These are phyloP conservation scores for Hebeloma cylindrosporum DNA, from an alignment of 768 basidiomycete genomes.

Conservation along the genomic window DNA sequence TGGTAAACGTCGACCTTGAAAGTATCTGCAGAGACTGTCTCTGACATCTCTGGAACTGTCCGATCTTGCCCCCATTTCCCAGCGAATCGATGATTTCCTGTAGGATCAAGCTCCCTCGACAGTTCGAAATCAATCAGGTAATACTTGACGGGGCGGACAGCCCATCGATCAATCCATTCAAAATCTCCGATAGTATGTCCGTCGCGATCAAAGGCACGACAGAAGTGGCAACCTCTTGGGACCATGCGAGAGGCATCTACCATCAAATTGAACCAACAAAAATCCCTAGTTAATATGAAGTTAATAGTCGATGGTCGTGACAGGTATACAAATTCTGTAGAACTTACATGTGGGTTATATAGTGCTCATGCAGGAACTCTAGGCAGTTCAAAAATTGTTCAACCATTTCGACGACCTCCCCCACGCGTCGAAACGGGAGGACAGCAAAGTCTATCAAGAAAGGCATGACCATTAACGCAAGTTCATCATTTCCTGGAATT, in stretches of 20 bases:
- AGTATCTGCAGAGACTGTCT: conserved; percentile 20
- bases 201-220: background rate
- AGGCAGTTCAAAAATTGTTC: too few relatives aligned
- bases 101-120: conserved; percentile 2
- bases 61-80: conserved; percentile 22
- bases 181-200: background rate
- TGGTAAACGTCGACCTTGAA: conserved; percentile 31
- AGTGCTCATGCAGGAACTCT: too few relatives aligned
- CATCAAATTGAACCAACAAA: too few relatives aligned
- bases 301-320: too few relatives aligned
- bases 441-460: background rate
- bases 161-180: conserved; percentile 18
- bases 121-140: conserved; percentile 31
- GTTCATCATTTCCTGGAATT: background rate
- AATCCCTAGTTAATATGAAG: too few relatives aligned
- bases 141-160: conserved; percentile 23
- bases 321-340: too few relatives aligned
- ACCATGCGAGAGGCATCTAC: conserved; percentile 17
- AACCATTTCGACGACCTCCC: too few relatives aligned
- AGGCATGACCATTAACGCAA: conserved; percentile 2
- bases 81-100: background rate
- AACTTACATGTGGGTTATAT: too few relatives aligned
- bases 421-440: background rate
- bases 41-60: conserved; percentile 28
- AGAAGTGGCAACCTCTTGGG: conserved; percentile 14